Evolutionary conservation across 1,139 yeast genomes (phyloP).

Genomic region (Pneumocystis murina): DNA sequence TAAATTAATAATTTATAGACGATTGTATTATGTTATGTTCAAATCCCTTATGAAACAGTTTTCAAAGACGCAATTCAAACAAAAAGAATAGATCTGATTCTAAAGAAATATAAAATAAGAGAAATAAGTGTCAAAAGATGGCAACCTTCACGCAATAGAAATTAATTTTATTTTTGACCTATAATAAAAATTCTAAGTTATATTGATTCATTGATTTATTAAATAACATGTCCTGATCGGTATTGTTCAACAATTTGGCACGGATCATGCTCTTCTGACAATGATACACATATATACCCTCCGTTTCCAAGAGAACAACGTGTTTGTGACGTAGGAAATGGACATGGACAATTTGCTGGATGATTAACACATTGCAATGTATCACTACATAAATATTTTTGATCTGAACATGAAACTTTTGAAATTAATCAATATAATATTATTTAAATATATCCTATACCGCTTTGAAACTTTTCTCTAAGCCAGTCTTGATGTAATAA

Average conservation of each 20-base stretch:
- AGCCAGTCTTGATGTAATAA: neutral
- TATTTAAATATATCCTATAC: neutral
- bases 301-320: slow-evolving; percentile 65
- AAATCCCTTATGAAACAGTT: slow-evolving; percentile 26
- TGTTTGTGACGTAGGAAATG: slow-evolving; percentile 68
- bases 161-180: slow-evolving; percentile 24
- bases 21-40: slow-evolving; percentile 53
- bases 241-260: slow-evolving; percentile 30
- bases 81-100: slow-evolving; percentile 22
- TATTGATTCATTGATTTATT: neutral
- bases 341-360: slow-evolving; percentile 75
- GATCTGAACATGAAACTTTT: neutral
- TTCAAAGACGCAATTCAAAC: neutral
- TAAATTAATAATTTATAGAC: slow-evolving; percentile 21
- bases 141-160: slow-evolving; percentile 73
- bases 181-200: neutral
- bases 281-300: slow-evolving; percentile 57
- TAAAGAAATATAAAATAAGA: slow-evolving; percentile 35
- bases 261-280: slow-evolving; percentile 28
- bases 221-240: slow-evolving; percentile 18
- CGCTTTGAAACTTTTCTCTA: neutral
- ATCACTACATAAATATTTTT: slow-evolving; percentile 64
- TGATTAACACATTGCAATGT: slow-evolving; percentile 60
- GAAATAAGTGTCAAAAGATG: slow-evolving; percentile 65
- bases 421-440: neutral